A percentile compares a stretch with the other conserved stretches of the same genome.
phyloP scores from a whole-genome alignment of 306 rosid genomes.

The Rosa chinensis region DNA sequence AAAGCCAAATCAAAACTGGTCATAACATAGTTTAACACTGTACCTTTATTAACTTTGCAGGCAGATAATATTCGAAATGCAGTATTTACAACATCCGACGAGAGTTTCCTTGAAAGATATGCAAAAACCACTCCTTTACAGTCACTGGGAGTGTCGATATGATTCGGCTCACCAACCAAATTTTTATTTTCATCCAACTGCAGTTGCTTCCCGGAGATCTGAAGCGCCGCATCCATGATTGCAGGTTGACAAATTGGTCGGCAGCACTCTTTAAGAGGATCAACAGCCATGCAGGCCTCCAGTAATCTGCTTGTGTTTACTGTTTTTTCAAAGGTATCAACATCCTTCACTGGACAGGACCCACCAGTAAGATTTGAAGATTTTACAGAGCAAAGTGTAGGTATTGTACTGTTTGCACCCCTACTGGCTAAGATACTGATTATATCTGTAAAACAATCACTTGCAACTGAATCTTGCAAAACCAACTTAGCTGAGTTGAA shows the following conservation, averaged over 20 bases:
- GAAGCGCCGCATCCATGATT: slow-evolving; percentile 83
- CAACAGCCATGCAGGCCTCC: slow-evolving; percentile 87
- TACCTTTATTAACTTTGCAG: slow-evolving; percentile 98
- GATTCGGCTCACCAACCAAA: slow-evolving; percentile 50
- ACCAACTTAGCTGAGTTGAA: slow-evolving; percentile 62
- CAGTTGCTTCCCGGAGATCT: slow-evolving; percentile 70
- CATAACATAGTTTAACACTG: not conserved
- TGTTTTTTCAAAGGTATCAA: slow-evolving; percentile 63
- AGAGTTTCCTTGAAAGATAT: slow-evolving; percentile 70
- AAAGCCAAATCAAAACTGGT: not conserved
- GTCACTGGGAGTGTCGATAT: slow-evolving; percentile 66
- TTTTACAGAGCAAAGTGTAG: slow-evolving; percentile 72
- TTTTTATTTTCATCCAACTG: slow-evolving; percentile 50
- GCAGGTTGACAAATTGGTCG: slow-evolving; percentile 93
- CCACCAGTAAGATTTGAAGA: slow-evolving; percentile 85
- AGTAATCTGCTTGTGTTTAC: slow-evolving; percentile 79
- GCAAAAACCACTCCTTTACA: slow-evolving; percentile 96
- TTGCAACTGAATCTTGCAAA: slow-evolving; percentile 57
- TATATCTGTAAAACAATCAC: slow-evolving; percentile 82
- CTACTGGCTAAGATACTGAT: slow-evolving; percentile 75
- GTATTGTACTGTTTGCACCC: slow-evolving; percentile 73
- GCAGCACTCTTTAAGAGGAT: slow-evolving; percentile 97
- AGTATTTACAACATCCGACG: slow-evolving; percentile 59
- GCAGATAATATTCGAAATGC: slow-evolving; percentile 86
- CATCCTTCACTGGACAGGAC: slow-evolving; percentile 86